Evolutionary conservation across 345 rosid species (phyloP), one percentile per base, ranked within the genome.

Genomic region (rapeseed (Brassica napus)): DNA sequence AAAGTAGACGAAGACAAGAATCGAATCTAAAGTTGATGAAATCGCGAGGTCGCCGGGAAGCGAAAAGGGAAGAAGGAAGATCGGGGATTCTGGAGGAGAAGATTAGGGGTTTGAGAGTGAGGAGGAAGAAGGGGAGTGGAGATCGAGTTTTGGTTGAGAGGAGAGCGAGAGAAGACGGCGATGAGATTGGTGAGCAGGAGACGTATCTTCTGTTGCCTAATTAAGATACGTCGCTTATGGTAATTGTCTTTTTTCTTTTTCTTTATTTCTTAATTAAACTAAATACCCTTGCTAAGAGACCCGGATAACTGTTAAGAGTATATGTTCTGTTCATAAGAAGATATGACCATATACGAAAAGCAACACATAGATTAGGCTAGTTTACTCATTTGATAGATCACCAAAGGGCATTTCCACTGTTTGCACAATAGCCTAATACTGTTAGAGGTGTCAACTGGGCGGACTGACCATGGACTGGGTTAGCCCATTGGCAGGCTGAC

Each of bases 21-120:
- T 24, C 34, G 58, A 31, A 75, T 15, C 0, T 75, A 32, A 74
- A 79, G 63, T 80, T 64, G 71, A 75, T 75, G 79, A 75, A 80
- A 28, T 80, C 79, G 68, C 76, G 83, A 5, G 83, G 24, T 23
- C 24, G 24, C 24, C 83, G 79, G 23, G 83, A 75, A 70, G 83
- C 83, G 18, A 63, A 58, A 23, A 67, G 64, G 75, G 30, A 6
- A 15, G 39, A 67, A 58, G 75, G 30, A 6, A 15, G 39, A 64
- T 3, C 1, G 69, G 65, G 24, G 72, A 30, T 57, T 5, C 23
- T 42, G 23, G 67, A 14, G 31, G 31, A 28, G 31, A 70, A 80
- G 68, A 69, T 64, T n/a, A 80, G 68, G 71, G 76, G 30, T 80
- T 70, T 69, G 72, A 76, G 72, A 39, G 75, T 11, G 71, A 52